A percentile compares a stretch with the other conserved stretches of the same genome.
phyloP scores from a whole-genome alignment of 2,329 filamentous ascomycete genomes.

The Paraconiothyrium brasiliense region DNA sequence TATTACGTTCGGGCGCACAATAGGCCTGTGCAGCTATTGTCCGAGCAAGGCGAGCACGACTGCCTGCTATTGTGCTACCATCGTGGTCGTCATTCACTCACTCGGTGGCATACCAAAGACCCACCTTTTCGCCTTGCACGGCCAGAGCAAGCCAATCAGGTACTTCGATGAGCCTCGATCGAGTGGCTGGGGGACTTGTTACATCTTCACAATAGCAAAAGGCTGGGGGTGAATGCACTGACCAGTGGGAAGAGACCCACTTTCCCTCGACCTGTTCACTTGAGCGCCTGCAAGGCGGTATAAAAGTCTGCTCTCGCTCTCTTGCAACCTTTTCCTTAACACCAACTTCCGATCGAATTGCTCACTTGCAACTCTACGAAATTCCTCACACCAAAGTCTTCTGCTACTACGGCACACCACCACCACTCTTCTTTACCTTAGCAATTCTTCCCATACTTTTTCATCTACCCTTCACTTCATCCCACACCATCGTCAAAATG shows the following conservation, averaged over 20 bases:
- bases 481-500: not conserved
- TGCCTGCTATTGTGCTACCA: conserved; percentile 1
- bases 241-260: not conserved
- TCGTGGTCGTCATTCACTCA: conserved; percentile 1
- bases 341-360: not conserved
- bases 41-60: not conserved
- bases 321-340: conserved; percentile 3
- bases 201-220: not conserved
- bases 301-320: not conserved
- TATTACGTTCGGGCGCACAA: not conserved
- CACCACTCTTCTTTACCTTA: not conserved
- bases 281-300: not conserved
- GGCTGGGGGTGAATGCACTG: conserved; percentile 8
- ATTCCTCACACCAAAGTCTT: not conserved
- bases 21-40: not conserved
- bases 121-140: not conserved
- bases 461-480: not conserved
- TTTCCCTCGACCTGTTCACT: conserved; percentile 1
- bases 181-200: not conserved
- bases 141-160: conserved; percentile 5
- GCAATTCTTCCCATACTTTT: not conserved
- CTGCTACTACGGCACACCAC: not conserved
- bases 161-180: not conserved
- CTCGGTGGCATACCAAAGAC: not conserved
- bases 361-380: not conserved